Evolutionary conservation across 2,329 filamentous ascomycete genomes (phyloP), one percentile per base, ranked within the genome.

Genomic region (Fusarium sp.): DNA sequence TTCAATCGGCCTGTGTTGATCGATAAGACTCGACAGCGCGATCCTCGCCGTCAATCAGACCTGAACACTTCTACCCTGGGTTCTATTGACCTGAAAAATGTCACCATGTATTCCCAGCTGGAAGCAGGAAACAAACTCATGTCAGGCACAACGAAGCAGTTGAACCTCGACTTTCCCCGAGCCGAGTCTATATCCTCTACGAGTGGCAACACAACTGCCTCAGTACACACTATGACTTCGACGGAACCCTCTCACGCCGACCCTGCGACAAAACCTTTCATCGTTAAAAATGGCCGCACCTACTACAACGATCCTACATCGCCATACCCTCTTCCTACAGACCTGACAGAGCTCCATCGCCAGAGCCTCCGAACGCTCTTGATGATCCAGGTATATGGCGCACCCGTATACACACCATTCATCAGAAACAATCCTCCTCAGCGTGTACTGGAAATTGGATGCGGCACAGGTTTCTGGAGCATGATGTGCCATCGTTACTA

Each of bases 381-480:
- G 65, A 84, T 94, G 50, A 90, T 93, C 70, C 89, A 93, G 74
- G 87, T 97, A 33, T 94, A 96, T 72, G 93, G 93, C 42, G 88
- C 88, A 13, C 91, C 93, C 0, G 86, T 96, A 56, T 94, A 91
- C 78, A 91, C 90, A 11, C 90, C 91, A 2, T 83, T 83, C 29
- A 85, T 93, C 53, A 81, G 84, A 41, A 84, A 87, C 66, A 87
- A 88, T 45, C 89, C 92, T 20, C 94, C 94, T 0, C 85, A 85
- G 72, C 90, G 89, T 67, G 90, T 98, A 27, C 84, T 98, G 23
- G 95, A 98, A 75, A 80, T 97, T 33, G 94, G 90, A 29, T 98
- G 95, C 77, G 94, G 94, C 18, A 91, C 91, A 20, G 95, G 89
- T 23, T 92, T 96, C 76, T 97, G 94, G 94, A 94, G 92, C 71